These are phyloP conservation scores for Starmerella riodocensis DNA, from an alignment of 805 yeast genomes.

Conservation along the genomic window DNA sequence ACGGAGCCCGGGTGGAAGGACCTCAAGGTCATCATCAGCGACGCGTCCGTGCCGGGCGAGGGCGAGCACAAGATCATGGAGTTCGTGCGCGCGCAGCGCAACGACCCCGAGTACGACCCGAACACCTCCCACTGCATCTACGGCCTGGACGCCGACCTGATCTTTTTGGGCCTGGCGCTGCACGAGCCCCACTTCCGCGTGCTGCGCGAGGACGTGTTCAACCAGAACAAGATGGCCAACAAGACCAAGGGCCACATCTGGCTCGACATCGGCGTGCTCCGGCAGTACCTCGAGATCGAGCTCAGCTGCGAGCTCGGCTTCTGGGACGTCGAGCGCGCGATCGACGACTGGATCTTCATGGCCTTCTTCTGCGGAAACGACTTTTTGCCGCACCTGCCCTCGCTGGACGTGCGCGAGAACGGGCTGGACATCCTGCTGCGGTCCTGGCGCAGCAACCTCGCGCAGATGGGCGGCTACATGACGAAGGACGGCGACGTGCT, in stretches of 20 bases:
- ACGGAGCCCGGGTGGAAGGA: conserved; percentile 89
- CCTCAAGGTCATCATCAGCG: conserved; percentile 80
- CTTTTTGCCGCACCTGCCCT: conserved; percentile 91
- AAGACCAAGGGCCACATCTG: conserved; percentile 77
- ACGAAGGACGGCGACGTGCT: conserved; percentile 83
- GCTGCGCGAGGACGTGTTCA: conserved; percentile 91
- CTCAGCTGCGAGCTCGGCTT: conserved; percentile 47
- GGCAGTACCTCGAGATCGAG: conserved; percentile 82
- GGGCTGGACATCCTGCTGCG: conserved; percentile 71
- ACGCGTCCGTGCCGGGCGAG: conserved; percentile 97
- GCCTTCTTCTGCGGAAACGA: conserved; percentile 98
- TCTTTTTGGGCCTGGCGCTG: conserved; percentile 88
- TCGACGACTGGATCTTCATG: conserved; percentile 98
- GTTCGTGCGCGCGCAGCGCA: conserved; percentile 78
- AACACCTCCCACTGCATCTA: conserved; percentile 93
- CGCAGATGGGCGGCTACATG: conserved; percentile 57
- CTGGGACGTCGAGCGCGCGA: conserved; percentile 85
- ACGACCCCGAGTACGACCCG: conserved; percentile 76
- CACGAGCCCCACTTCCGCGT: conserved; percentile 96
- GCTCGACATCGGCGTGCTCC: conserved; percentile 74
- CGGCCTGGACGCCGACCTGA: conserved; percentile 95
- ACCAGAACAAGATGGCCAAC: conserved; percentile 43
- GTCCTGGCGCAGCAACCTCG: conserved; percentile 69
- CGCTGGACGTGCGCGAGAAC: conserved; percentile 86
- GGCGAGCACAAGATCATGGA: conserved; percentile 99